Conservation (phyloP, 306 rosid species). For the Malus domestica region DNA sequence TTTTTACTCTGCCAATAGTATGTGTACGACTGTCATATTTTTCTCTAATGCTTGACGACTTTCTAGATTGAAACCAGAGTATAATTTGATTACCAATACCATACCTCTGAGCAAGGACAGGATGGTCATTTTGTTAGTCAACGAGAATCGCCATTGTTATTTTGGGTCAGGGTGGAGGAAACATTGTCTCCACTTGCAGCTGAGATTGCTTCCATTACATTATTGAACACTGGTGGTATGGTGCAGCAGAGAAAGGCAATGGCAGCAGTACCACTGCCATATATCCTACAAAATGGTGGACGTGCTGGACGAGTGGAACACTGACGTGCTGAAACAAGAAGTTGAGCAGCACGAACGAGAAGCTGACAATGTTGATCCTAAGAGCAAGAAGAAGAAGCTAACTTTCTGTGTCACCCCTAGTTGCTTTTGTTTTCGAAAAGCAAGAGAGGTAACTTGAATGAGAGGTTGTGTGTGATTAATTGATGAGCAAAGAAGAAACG, state of each 20-base stretch:
- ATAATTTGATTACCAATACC: background rate
- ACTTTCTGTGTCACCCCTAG: background rate
- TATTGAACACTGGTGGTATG: background rate
- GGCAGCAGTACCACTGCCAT: background rate
- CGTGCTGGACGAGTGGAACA: background rate
- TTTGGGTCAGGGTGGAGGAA: background rate
- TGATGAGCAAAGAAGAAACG: background rate
- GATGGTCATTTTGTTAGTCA: conserved; percentile 28
- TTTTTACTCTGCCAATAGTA: background rate
- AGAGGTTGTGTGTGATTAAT: background rate
- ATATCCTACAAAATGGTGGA: background rate
- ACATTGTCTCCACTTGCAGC: background rate
- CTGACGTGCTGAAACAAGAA: too few species aligned
- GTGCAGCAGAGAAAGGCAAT: background rate
- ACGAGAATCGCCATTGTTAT: background rate
- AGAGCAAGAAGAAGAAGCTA: background rate
- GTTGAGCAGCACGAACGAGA: too few species aligned
- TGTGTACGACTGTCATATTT: too few species aligned
- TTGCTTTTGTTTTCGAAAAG: background rate
- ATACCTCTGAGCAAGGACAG: background rate
- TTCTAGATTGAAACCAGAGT: too few species aligned
- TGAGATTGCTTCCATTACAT: background rate
- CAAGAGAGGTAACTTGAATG: background rate
- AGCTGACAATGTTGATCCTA: too few species aligned
- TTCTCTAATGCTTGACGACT: too few species aligned